Conservation (phyloP, 2,329 filamentous ascomycete species). For the Talaromyces sp. region DNA sequence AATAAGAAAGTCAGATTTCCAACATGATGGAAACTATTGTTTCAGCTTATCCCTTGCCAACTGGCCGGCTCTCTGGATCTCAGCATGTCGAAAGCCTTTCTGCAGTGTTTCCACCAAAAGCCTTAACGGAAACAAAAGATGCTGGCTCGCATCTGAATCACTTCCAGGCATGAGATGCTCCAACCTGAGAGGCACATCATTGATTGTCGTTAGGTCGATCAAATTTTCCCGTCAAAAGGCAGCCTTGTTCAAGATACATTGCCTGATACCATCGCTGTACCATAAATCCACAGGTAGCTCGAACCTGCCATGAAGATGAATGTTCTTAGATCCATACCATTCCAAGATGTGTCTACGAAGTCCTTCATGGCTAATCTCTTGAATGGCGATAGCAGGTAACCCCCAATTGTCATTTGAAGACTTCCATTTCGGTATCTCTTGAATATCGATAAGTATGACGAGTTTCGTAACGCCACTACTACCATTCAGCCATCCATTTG, state of each 20-base stretch:
- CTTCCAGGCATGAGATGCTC: not conserved
- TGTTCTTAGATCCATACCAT: no score
- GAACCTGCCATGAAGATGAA: no score
- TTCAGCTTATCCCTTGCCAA: slow-evolving; percentile 4
- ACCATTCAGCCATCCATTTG: not conserved
- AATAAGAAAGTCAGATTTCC: not conserved
- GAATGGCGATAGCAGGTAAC: not conserved
- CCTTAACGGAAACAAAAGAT: slow-evolving; percentile 13
- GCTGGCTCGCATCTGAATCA: not conserved
- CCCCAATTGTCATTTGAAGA: not conserved
- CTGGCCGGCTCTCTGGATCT: not conserved
- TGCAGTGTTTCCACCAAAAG: slow-evolving; percentile 11
- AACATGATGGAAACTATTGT: slow-evolving; percentile 2
- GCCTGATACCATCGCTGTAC: no score
- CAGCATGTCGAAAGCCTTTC: slow-evolving; percentile 3
- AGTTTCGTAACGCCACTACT: not conserved
- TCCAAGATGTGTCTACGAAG: no score
- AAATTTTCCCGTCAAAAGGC: not conserved
- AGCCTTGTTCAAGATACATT: not conserved
- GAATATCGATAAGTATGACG: not conserved
- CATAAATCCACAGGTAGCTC: no score
- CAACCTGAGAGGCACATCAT: not conserved
- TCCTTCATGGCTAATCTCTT: no score
- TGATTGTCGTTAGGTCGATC: not conserved
- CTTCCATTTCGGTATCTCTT: not conserved